These are phyloP conservation scores for Besnoitia besnoiti DNA, from an alignment of 169 alveolate genomes.

Conservation along the genomic window DNA sequence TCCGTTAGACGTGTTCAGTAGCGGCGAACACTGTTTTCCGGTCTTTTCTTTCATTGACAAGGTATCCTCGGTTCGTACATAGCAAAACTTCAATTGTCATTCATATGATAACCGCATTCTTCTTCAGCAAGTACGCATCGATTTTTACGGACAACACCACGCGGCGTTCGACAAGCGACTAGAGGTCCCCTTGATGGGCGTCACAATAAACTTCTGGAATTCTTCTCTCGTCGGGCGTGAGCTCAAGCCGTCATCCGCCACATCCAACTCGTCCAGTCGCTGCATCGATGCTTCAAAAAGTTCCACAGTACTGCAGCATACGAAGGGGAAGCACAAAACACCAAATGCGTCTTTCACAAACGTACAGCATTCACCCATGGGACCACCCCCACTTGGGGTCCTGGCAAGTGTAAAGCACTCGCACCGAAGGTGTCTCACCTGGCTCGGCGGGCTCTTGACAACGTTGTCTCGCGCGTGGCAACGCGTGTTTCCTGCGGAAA, in stretches of 20 bases:
- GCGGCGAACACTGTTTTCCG: background rate
- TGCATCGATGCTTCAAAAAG: background rate
- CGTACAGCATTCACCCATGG: too few relatives aligned
- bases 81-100: too few relatives aligned
- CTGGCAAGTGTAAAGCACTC: too few relatives aligned
- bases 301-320: background rate
- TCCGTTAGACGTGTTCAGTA: background rate
- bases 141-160: background rate
- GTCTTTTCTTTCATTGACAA: background rate
- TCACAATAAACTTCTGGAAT: background rate
- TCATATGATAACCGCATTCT: background rate
- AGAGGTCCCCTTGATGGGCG: background rate
- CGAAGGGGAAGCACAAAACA: background rate
- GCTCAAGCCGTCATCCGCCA: background rate
- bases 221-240: slow-evolving; percentile 1
- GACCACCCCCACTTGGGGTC: too few relatives aligned
- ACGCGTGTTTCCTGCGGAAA: too few relatives aligned
- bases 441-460: too few relatives aligned
- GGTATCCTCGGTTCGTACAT: too few relatives aligned
- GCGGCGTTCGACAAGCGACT: background rate
- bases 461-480: too few relatives aligned
- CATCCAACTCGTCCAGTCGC: slow-evolving; percentile 21
- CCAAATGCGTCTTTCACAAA: too few relatives aligned
- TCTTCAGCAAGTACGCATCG: background rate
- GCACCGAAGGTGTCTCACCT: too few relatives aligned